These are phyloP conservation scores for Zygoascus bituminiphila DNA, from an alignment of 805 yeast species.

Conservation along the genomic window DNA sequence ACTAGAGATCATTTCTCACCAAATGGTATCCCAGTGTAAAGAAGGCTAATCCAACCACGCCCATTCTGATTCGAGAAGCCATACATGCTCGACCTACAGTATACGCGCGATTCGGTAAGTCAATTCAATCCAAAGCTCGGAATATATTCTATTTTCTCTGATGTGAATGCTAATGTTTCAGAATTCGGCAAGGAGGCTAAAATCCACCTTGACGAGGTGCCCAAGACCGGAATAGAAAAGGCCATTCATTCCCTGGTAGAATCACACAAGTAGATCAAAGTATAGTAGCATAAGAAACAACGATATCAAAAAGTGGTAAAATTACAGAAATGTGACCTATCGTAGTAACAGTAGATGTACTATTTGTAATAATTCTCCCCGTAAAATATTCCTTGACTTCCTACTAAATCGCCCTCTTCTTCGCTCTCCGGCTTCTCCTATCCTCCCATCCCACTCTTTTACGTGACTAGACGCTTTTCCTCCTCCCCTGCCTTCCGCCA, in stretches of 20 bases:
- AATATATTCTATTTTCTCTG: background rate
- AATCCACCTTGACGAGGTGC: slow-evolving; percentile 39
- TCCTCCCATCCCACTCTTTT: too few relatives aligned
- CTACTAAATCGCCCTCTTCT: background rate
- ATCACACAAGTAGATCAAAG: background rate
- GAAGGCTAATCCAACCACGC: slow-evolving; percentile 55
- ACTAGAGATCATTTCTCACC: slow-evolving; percentile 48
- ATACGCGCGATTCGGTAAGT: slow-evolving; percentile 57
- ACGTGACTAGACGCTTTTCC: too few relatives aligned
- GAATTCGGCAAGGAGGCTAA: slow-evolving; percentile 34
- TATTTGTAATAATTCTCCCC: too few relatives aligned
- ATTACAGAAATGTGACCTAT: background rate
- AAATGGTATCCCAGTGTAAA: slow-evolving; percentile 58
- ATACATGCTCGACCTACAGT: slow-evolving; percentile 64
- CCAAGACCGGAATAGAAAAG: slow-evolving; percentile 25
- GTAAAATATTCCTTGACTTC: background rate
- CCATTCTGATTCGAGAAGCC: slow-evolving; percentile 73
- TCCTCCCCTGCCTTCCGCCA: background rate
- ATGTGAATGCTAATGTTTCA: background rate
- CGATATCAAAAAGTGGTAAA: too few relatives aligned
- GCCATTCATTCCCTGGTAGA: slow-evolving; percentile 35
- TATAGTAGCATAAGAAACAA: background rate
- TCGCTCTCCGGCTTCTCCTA: background rate
- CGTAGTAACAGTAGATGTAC: background rate
- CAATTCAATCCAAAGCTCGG: too few relatives aligned